These are phyloP conservation scores for Daldinia decipiens DNA, from an alignment of 495 filamentous ascomycete species.

Conservation along the genomic window DNA sequence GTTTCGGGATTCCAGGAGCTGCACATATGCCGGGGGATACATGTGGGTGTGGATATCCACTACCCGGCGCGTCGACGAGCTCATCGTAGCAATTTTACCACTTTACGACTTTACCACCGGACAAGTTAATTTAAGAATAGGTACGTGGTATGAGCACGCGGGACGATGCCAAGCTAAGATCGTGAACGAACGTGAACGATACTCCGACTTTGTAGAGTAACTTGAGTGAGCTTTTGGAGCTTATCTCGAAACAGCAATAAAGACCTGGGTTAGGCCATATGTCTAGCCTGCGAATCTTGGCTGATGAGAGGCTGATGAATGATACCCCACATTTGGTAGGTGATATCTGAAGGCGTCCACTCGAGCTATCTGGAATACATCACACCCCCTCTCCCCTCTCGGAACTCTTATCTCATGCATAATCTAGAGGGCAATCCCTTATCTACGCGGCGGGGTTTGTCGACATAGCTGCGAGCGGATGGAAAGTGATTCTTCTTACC, in stretches of 20 bases:
- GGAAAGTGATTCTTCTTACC: not conserved
- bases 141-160: not conserved
- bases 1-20: constrained; percentile 77
- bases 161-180: not conserved
- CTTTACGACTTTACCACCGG: not conserved
- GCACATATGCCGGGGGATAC: constrained; percentile 86
- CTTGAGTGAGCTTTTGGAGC: not conserved
- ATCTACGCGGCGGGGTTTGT: constrained; percentile 24
- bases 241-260: not conserved
- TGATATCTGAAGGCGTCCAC: not conserved
- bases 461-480: constrained; percentile 9
- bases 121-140: not conserved
- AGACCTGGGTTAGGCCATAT: not conserved
- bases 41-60: constrained; percentile 97
- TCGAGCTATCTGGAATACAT: not conserved
- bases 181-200: not conserved
- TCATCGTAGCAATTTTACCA: constrained; percentile 29
- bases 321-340: constrained; percentile 26
- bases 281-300: constrained; percentile 8
- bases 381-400: constrained; percentile 9
- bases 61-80: constrained; percentile 50
- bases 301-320: constrained; percentile 3
- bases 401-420: constrained; percentile 25
- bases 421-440: constrained; percentile 19
- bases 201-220: not conserved